Conservation (phyloP, 257 asterid species). For the Osmanthus fragrans region DNA sequence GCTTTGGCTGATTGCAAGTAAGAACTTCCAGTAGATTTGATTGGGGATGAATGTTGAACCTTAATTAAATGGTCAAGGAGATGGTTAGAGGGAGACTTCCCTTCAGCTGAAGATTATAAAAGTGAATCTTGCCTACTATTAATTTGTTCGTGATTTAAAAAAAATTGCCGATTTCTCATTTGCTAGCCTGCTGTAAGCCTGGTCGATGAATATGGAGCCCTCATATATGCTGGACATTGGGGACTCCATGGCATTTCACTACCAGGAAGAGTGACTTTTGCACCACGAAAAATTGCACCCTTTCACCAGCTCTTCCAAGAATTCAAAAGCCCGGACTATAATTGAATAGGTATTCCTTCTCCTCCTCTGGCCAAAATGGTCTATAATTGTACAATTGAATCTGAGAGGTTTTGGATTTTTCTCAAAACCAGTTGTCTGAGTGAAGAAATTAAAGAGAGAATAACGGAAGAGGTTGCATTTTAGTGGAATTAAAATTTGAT, state of each 20-base stretch:
- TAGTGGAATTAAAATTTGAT: too few species aligned
- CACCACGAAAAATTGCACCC: slow-evolving; percentile 37
- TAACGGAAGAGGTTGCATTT: too few species aligned
- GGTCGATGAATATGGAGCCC: slow-evolving; percentile 88
- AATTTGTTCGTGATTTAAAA: not conserved
- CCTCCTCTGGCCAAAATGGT: too few species aligned
- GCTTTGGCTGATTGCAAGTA: not conserved
- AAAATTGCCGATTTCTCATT: slow-evolving; percentile 13
- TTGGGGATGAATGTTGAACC: not conserved
- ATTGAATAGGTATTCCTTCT: too few species aligned
- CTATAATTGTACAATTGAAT: too few species aligned
- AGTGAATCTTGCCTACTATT: slow-evolving; percentile 3
- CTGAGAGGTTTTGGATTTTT: too few species aligned
- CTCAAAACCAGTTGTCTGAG: too few species aligned
- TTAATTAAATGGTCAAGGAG: not conserved
- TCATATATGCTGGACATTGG: slow-evolving; percentile 88
- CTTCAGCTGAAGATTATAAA: not conserved
- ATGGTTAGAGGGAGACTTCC: not conserved
- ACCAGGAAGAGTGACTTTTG: slow-evolving; percentile 97
- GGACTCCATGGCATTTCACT: slow-evolving; percentile 88
- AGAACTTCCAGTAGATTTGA: not conserved
- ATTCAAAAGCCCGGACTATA: too few species aligned
- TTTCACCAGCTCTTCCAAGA: too few species aligned
- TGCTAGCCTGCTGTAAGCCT: slow-evolving; percentile 70
- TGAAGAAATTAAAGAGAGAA: too few species aligned